Percentiles rank a stretch among this genome's conserved stretches.
Evolutionary conservation across 225 moss, liverwort and hornwort species (phyloP).

Genomic region (Marchantia paleacea): DNA sequence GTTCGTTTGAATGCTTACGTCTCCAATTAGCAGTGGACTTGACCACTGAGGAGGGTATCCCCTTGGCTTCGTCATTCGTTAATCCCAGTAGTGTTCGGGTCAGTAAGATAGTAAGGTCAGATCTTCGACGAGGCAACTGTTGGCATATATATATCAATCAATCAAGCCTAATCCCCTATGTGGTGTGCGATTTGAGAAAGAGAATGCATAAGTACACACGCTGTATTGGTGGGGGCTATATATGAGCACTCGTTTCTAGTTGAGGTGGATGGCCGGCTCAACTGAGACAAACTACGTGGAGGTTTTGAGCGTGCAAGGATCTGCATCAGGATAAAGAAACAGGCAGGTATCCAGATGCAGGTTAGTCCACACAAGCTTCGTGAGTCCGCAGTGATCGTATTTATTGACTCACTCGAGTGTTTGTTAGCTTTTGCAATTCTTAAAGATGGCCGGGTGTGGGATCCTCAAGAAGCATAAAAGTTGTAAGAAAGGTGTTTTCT

Average conservation of each 20-base stretch:
- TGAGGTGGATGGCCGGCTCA: slow-evolving; percentile 31
- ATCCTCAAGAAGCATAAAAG: neutral
- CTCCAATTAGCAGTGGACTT: slow-evolving; percentile 29
- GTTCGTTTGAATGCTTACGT: slow-evolving; percentile 36
- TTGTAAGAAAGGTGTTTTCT: neutral
- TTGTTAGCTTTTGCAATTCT: neutral
- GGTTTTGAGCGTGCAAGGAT: slow-evolving; percentile 35
- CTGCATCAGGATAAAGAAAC: slow-evolving; percentile 29
- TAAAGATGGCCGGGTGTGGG: neutral
- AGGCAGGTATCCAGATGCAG: slow-evolving; percentile 44
- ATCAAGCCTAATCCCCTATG: slow-evolving; percentile 40
- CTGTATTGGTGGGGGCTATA: slow-evolving; percentile 39
- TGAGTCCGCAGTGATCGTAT: slow-evolving; percentile 19
- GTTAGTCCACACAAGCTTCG: slow-evolving; percentile 24
- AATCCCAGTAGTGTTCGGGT: slow-evolving; percentile 26
- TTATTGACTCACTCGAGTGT: neutral
- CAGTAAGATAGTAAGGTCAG: slow-evolving; percentile 31
- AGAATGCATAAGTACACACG: slow-evolving; percentile 33
- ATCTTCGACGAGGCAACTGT: slow-evolving; percentile 30
- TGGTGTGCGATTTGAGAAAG: slow-evolving; percentile 50
- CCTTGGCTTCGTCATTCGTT: slow-evolving; percentile 25
- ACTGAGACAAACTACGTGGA: slow-evolving; percentile 29
- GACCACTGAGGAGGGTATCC: slow-evolving; percentile 23
- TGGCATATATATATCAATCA: slow-evolving; percentile 31
- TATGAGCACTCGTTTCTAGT: slow-evolving; percentile 38